A percentile compares a stretch with the other conserved stretches of the same genome.
phyloP scores from a whole-genome alignment of 2,329 filamentous ascomycete genomes.

The Fusarium liriodendri region DNA sequence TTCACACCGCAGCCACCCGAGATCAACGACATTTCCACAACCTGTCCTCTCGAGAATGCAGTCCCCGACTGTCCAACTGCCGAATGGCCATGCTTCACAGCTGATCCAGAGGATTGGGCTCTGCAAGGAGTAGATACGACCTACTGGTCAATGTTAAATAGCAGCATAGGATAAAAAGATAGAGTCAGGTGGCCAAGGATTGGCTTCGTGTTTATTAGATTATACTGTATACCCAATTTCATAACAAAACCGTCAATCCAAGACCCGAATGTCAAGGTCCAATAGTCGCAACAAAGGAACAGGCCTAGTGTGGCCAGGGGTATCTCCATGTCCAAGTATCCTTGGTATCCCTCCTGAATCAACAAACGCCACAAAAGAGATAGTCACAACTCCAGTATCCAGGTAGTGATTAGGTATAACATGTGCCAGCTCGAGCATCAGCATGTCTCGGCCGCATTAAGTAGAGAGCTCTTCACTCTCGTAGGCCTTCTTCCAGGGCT shows the following conservation, averaged over 20 bases:
- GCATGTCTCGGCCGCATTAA: neutral
- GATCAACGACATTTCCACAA: constrained; percentile 5
- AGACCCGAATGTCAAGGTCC: constrained; percentile 20
- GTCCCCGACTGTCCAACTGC: constrained; percentile 21
- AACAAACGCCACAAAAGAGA: constrained; percentile 41
- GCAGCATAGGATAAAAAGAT: constrained; percentile 20
- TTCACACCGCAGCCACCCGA: neutral
- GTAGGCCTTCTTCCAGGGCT: constrained; percentile 69
- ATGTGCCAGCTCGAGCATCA: neutral
- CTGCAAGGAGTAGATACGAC: constrained; percentile 55
- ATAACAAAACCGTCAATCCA: constrained; percentile 11
- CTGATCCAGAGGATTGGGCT: constrained; percentile 53
- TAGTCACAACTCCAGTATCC: constrained; percentile 32
- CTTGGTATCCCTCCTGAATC: constrained; percentile 20
- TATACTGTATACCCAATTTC: constrained; percentile 33
- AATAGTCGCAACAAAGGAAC: constrained; percentile 30
- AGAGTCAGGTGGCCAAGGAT: neutral
- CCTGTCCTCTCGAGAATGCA: constrained; percentile 9
- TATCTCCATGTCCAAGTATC: constrained; percentile 40
- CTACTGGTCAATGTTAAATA: constrained; percentile 50
- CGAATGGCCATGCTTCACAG: constrained; percentile 43
- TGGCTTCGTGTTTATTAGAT: constrained; percentile 13
- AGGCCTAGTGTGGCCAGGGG: constrained; percentile 40
- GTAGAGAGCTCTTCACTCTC: constrained; percentile 38
- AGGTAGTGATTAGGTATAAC: constrained; percentile 22